phyloP scores from a whole-genome alignment of 2,329 filamentous ascomycete genomes.

The Pestalotiopsis sp. region DNA sequence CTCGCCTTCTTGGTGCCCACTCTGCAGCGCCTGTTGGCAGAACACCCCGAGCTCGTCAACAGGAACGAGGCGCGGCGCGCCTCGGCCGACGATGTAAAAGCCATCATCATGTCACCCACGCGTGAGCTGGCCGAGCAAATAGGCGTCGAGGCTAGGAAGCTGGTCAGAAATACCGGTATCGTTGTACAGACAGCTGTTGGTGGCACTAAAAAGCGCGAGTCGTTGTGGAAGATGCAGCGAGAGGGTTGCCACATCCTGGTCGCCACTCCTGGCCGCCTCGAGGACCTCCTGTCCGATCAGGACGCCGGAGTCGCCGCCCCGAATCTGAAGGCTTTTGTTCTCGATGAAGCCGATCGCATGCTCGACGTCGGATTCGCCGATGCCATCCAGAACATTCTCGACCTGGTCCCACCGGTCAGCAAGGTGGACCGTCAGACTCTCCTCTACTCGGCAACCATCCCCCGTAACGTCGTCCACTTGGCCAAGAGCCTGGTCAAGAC shows the following conservation, averaged over 20 bases:
- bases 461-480: conserved; percentile 77
- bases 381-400: conserved; percentile 64
- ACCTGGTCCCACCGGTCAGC: conserved; percentile 62
- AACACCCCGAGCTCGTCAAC: conserved; percentile 63
- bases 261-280: conserved; percentile 85
- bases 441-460: conserved; percentile 94
- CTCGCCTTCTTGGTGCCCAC: conserved; percentile 88
- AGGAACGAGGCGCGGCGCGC: conserved; percentile 38
- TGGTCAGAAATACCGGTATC: conserved; percentile 68
- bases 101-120: conserved; percentile 77
- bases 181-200: conserved; percentile 80
- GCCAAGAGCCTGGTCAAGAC: conserved; percentile 79
- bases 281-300: conserved; percentile 76
- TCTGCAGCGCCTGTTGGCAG: conserved; percentile 74
- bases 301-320: conserved; percentile 66
- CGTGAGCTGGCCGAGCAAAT: conserved; percentile 83
- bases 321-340: conserved; percentile 88
- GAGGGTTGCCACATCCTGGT: conserved; percentile 88
- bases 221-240: conserved; percentile 68
- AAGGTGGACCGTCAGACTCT: conserved; percentile 81
- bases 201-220: conserved; percentile 75
- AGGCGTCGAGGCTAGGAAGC: conserved; percentile 73
- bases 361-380: conserved; percentile 86
- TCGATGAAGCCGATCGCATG: conserved; percentile 98
- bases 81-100: conserved; percentile 62